Evolutionary conservation across 129 eudicot genomes (phyloP).

Genomic region (Ambrosia artemisiifolia): DNA sequence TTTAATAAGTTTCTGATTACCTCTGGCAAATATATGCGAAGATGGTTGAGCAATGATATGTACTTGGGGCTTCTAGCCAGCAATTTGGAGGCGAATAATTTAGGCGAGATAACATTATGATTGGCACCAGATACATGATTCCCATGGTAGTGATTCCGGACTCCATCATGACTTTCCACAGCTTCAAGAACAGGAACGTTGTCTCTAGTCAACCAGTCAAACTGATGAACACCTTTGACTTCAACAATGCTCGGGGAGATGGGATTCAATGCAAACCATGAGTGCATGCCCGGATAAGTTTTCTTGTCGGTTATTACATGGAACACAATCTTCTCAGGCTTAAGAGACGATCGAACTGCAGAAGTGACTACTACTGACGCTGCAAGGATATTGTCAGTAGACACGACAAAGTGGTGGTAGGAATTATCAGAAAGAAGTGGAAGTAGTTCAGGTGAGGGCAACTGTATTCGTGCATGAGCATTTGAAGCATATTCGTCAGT

Average conservation of each 20-base stretch:
- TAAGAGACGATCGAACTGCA: constrained; percentile 61
- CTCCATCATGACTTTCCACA: constrained; percentile 68
- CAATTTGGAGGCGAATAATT: constrained; percentile 75
- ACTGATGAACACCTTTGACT: constrained; percentile 63
- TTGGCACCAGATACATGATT: constrained; percentile 76
- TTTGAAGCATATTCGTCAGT: constrained; percentile 93
- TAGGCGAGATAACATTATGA: constrained; percentile 73
- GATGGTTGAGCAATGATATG: constrained; percentile 90
- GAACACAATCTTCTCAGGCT: constrained; percentile 78
- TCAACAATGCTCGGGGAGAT: constrained; percentile 77
- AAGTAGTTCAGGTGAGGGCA: constrained; percentile 91
- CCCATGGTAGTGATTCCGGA: constrained; percentile 80
- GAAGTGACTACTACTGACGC: constrained; percentile 90
- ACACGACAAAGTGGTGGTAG: constrained; percentile 62
- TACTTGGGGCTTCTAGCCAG: constrained; percentile 96
- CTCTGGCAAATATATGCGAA: constrained; percentile 98
- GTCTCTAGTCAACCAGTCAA: constrained; percentile 56
- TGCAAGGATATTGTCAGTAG: constrained; percentile 87
- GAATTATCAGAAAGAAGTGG: constrained; percentile 89
- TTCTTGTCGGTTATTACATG: constrained; percentile 94
- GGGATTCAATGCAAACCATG: constrained; percentile 71
- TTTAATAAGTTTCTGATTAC: constrained; percentile 31
- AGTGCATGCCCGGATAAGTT: constrained; percentile 47
- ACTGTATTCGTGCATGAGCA: constrained; percentile 89
- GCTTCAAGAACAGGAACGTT: constrained; percentile 97